phyloP scores from a whole-genome alignment of 1,284 basidiomycete species.

The Apiotrichum laibachii region DNA sequence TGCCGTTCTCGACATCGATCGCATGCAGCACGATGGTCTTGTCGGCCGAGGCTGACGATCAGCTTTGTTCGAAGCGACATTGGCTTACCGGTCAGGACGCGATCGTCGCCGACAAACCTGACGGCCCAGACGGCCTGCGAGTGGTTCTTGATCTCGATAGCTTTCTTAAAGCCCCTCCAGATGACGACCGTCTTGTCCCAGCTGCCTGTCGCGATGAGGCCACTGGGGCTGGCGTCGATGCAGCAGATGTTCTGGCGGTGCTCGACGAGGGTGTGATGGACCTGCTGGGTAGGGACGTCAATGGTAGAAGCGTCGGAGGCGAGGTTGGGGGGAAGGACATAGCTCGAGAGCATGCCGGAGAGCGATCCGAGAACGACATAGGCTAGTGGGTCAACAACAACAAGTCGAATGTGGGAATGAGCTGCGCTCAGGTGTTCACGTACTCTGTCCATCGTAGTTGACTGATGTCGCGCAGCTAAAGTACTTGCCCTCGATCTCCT shows the following conservation, averaged over 20 bases:
- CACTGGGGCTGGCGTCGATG: slow-evolving; percentile 66
- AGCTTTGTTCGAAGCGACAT: background rate
- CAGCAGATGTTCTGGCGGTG: slow-evolving; percentile 90
- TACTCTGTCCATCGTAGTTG: slow-evolving; percentile 39
- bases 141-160: slow-evolving; percentile 78
- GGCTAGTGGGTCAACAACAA: slow-evolving; percentile 55
- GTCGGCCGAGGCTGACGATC: slow-evolving; percentile 77
- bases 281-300: slow-evolving; percentile 61
- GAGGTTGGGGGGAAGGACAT: slow-evolving; percentile 48
- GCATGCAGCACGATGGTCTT: slow-evolving; percentile 89
- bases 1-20: slow-evolving; percentile 54
- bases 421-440: slow-evolving; percentile 10
- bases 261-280: slow-evolving; percentile 75
- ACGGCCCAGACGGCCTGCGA: slow-evolving; percentile 94
- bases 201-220: slow-evolving; percentile 85
- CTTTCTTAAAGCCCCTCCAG: slow-evolving; percentile 77
- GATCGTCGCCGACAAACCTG: slow-evolving; percentile 71
- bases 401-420: background rate
- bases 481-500: slow-evolving; percentile 70
- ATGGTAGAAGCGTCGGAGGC: slow-evolving; percentile 50
- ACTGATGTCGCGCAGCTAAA: slow-evolving; percentile 54
- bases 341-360: slow-evolving; percentile 78
- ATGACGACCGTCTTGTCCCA: slow-evolving; percentile 98
- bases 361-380: slow-evolving; percentile 80
- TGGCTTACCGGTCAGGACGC: slow-evolving; percentile 72